Evolutionary conservation across 2,329 filamentous ascomycete genomes (phyloP), one percentile per base, ranked within the genome.

Genomic region (Xylariaceae sp.): DNA sequence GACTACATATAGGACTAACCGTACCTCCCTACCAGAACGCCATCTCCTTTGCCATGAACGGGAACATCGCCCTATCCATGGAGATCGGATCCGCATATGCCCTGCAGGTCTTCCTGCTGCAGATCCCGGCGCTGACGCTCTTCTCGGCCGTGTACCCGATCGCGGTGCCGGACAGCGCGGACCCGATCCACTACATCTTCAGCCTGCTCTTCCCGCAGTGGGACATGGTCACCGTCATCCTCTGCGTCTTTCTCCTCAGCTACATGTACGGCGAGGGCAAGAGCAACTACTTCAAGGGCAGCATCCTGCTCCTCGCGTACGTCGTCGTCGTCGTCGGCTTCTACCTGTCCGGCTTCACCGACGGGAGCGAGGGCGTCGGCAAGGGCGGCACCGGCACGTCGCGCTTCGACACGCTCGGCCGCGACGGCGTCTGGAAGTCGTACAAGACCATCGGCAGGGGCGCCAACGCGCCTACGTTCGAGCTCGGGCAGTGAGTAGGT

Each of bases 241-340:
- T 98, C 12, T 95, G 90, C 52, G 88, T 98, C 13, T 94, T 98
- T 65, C 66, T 98, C 36, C 77, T 98, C 45, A 94, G 88, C 52
- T 94, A 96, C 67, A 90, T 98, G 69, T 94, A 96, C 50, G 86
- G 90, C 32, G 92, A 98, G 63, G 92, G 92, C 25, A 98, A 98
- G 76, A 96, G 89, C 68, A 98, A 98, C 61, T 98, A 98, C 62
- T 98, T 98, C 77, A 98, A 98, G 67, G 92, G 92, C 32, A 94
- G 86, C 45, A 95, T 96, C 48, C 70, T 98, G 33, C 78, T 96
- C 43, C 67, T 98, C 32, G 92, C 86, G 21, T 98, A 98, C 57
- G 61, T 96, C 16, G 92, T 96, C 18, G 87, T 98, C 31, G 68
- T 95, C 18, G 76, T 86, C 28, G 92, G 92, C 2, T 98, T 93